Percentiles rank a stretch among this genome's conserved stretches.
Evolutionary conservation across 768 basidiomycete species (phyloP).

Genomic region (Amanita fuliginea): DNA sequence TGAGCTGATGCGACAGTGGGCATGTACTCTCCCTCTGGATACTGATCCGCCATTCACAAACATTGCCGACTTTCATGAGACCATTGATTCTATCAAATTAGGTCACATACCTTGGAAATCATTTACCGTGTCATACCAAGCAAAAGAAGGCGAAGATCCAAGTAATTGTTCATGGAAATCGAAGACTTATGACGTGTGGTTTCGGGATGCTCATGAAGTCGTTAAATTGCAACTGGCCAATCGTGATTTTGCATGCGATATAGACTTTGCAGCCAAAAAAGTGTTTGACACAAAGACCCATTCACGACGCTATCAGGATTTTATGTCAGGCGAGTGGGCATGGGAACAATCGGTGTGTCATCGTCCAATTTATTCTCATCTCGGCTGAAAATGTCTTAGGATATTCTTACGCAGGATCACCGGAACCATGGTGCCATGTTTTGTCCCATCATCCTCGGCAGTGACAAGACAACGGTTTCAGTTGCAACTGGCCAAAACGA

Average conservation of each 20-base stretch:
- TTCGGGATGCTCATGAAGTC: too few species aligned
- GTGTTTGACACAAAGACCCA: not conserved
- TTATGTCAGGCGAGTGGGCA: not conserved
- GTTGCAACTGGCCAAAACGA: not conserved
- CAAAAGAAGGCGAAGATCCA: too few species aligned
- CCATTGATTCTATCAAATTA: too few species aligned
- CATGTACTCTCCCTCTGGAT: too few species aligned
- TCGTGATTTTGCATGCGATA: not conserved
- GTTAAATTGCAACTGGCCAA: not conserved
- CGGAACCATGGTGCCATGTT: not conserved
- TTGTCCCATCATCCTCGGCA: not conserved
- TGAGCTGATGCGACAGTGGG: too few species aligned
- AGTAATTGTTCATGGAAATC: not conserved
- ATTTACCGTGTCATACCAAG: too few species aligned
- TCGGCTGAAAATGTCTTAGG: not conserved
- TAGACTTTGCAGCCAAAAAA: not conserved
- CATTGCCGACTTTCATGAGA: too few species aligned
- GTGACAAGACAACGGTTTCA: not conserved
- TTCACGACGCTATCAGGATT: not conserved
- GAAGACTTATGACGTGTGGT: not conserved
- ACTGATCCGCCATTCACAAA: too few species aligned
- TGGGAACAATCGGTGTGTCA: not conserved
- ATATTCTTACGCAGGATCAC: not conserved
- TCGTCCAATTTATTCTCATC: not conserved
- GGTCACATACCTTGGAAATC: too few species aligned